Evolutionary conservation across 73 alveolate genomes (phyloP).

Genomic region (Stentor roeselii): DNA sequence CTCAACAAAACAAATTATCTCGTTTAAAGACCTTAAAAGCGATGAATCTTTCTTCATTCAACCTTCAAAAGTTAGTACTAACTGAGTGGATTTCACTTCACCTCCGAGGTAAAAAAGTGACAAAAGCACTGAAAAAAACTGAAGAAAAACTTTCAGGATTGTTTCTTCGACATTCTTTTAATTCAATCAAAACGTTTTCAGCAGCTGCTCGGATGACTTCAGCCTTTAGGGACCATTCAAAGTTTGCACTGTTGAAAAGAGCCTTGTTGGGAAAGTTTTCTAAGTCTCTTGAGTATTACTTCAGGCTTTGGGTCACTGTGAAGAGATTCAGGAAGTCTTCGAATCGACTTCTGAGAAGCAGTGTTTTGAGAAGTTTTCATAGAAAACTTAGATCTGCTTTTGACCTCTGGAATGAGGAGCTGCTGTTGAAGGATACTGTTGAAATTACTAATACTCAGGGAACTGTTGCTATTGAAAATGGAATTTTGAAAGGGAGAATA

Average conservation of each 20-base stretch:
- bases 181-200: background rate
- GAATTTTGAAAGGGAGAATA: background rate
- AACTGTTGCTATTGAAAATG: slow-evolving; percentile 17
- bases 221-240: background rate
- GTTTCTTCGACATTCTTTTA: background rate
- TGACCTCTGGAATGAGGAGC: slow-evolving; percentile 5
- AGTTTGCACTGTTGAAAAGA: background rate
- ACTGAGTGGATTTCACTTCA: background rate
- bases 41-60: background rate
- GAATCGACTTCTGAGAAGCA: background rate
- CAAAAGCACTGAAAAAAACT: background rate
- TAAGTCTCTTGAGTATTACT: background rate
- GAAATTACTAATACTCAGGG: slow-evolving; percentile 14
- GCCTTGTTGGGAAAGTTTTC: background rate
- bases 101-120: background rate
- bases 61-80: background rate
- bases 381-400: slow-evolving; percentile 11
- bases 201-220: background rate
- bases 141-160: no score
- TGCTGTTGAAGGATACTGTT: background rate
- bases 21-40: background rate
- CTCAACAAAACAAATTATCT: background rate
- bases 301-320: background rate
- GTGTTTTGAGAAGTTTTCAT: background rate
- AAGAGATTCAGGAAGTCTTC: background rate